Evolutionary conservation across 257 asterid genomes (phyloP).

Genomic region (Avicennia marina): DNA sequence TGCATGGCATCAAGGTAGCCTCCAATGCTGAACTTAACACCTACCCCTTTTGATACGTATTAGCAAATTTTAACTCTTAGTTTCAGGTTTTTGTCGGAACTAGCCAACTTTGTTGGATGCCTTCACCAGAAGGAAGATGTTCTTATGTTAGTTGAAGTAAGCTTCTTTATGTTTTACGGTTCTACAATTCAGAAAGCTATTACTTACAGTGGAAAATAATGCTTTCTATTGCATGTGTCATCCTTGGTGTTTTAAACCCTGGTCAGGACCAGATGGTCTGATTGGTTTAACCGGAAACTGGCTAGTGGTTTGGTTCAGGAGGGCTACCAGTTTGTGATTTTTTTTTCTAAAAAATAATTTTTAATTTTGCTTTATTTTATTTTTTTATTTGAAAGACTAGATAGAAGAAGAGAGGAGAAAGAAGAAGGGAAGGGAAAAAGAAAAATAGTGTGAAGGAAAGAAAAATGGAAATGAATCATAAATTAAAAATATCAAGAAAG

Average conservation of each 20-base stretch:
- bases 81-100: slow-evolving; percentile 55
- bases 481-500: no score
- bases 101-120: slow-evolving; percentile 45
- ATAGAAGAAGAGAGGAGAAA: no score
- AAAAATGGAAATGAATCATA: no score
- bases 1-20: slow-evolving; percentile 40
- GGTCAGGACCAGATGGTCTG: no score
- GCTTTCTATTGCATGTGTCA: background rate
- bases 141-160: slow-evolving; percentile 45
- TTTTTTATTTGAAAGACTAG: no score
- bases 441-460: no score
- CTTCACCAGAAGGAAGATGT: slow-evolving; percentile 49
- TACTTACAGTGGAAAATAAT: background rate
- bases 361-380: no score
- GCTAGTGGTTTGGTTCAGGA: no score
- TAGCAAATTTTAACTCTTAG: slow-evolving; percentile 14
- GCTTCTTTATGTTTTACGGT: slow-evolving; percentile 16
- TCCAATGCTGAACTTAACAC: background rate
- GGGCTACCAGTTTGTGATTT: no score
- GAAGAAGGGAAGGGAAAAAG: no score
- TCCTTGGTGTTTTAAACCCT: background rate
- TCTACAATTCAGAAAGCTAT: slow-evolving; percentile 1
- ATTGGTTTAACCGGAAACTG: no score
- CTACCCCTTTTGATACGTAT: background rate
- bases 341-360: no score